Percentiles rank a stretch among this genome's conserved stretches.
phyloP scores from a whole-genome alignment of 495 filamentous ascomycete genomes.

The Aspergillus coremiiformis region DNA sequence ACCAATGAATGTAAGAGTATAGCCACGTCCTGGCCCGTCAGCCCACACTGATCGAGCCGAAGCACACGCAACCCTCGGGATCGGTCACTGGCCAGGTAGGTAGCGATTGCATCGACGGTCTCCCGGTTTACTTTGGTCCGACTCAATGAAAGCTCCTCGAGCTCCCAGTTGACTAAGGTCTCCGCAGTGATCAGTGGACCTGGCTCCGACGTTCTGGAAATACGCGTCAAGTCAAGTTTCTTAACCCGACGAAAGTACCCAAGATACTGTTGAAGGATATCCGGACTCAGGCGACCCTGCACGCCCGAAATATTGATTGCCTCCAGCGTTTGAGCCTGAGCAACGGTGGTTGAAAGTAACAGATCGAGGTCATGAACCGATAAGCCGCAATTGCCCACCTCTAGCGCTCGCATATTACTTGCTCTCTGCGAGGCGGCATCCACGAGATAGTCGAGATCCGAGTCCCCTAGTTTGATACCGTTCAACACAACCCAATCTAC shows the following conservation, averaged over 20 bases:
- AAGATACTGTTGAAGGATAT: slow-evolving; percentile 55
- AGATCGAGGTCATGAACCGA: slow-evolving; percentile 45
- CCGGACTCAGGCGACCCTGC: slow-evolving; percentile 60
- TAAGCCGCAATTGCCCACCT: slow-evolving; percentile 71
- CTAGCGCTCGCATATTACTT: slow-evolving; percentile 69
- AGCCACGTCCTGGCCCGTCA: slow-evolving; percentile 72
- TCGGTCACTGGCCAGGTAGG: slow-evolving; percentile 53
- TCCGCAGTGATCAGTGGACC: slow-evolving; percentile 61
- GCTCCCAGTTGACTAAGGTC: slow-evolving; percentile 61
- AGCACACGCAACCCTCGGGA: slow-evolving; percentile 62
- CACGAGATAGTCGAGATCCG: slow-evolving; percentile 66
- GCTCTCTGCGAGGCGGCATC: slow-evolving; percentile 56
- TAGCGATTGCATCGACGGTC: slow-evolving; percentile 52
- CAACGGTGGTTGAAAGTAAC: slow-evolving; percentile 36
- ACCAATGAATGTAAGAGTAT: slow-evolving; percentile 70
- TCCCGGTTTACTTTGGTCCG: slow-evolving; percentile 52
- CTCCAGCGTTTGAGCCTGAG: slow-evolving; percentile 67
- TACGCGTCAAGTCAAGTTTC: slow-evolving; percentile 64
- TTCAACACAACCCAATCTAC: slow-evolving; percentile 76
- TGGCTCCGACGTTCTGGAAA: slow-evolving; percentile 52
- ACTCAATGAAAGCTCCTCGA: slow-evolving; percentile 68
- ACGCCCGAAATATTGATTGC: slow-evolving; percentile 71
- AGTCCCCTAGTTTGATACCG: slow-evolving; percentile 75
- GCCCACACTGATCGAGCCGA: slow-evolving; percentile 67
- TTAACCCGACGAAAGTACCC: slow-evolving; percentile 61